phyloP scores from a whole-genome alignment of 1,284 basidiomycete species.

The Malassezia arunalokei region DNA sequence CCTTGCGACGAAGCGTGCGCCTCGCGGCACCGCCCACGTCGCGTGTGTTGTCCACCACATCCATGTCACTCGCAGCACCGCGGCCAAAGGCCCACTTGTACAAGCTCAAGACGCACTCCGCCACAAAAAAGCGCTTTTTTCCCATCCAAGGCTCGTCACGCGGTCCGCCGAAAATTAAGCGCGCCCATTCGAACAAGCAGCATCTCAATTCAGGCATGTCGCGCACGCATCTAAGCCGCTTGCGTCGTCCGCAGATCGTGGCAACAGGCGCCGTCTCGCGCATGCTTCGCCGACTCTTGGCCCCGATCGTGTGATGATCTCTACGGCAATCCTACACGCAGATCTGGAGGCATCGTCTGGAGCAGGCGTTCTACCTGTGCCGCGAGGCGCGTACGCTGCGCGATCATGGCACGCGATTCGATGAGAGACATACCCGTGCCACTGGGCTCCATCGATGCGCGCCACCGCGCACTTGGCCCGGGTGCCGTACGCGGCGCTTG shows the following conservation, averaged over 20 bases:
- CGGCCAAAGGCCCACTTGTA: background rate
- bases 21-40: background rate
- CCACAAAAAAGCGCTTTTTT: slow-evolving; percentile 33
- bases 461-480: slow-evolving; percentile 29
- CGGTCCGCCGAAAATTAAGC: slow-evolving; percentile 25
- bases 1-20: too few relatives aligned
- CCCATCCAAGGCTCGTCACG: slow-evolving; percentile 23
- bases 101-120: slow-evolving; percentile 31
- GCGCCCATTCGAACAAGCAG: slow-evolving; percentile 24
- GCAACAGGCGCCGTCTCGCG: slow-evolving; percentile 22
- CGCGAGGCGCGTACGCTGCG: slow-evolving; percentile 9
- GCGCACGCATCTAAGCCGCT: slow-evolving; percentile 24
- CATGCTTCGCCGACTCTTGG: slow-evolving; percentile 30
- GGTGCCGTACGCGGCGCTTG: slow-evolving; percentile 18
- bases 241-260: slow-evolving; percentile 24
- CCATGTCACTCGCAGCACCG: background rate
- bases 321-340: slow-evolving; percentile 13
- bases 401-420: background rate
- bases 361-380: slow-evolving; percentile 10
- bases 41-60: background rate
- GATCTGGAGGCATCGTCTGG: slow-evolving; percentile 25
- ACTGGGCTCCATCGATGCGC: background rate
- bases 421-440: background rate
- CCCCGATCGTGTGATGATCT: slow-evolving; percentile 20
- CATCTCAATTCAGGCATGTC: slow-evolving; percentile 36